Evolutionary conservation across 1,284 basidiomycete genomes (phyloP).

Genomic region (Phenoliferia sp.): DNA sequence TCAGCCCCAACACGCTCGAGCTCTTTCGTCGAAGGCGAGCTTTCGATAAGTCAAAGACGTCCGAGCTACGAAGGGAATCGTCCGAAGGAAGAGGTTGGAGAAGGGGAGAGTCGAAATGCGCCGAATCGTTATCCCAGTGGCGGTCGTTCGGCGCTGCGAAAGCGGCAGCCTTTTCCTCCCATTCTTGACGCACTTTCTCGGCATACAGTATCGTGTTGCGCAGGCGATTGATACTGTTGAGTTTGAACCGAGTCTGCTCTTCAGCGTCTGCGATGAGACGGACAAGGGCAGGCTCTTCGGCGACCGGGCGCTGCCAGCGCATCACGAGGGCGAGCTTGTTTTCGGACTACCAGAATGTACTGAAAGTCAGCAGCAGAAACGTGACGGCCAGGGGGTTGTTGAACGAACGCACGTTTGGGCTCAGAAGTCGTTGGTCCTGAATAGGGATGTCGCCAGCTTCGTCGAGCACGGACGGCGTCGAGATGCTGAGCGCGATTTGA

Average conservation of each 20-base stretch:
- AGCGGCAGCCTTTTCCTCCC: conserved; percentile 79
- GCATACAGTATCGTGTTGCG: conserved; percentile 96
- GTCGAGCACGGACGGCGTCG: conserved; percentile 82
- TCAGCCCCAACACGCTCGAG: conserved; percentile 34
- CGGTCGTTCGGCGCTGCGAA: conserved; percentile 56
- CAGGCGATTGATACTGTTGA: conserved; percentile 91
- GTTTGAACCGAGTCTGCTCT: conserved; percentile 82
- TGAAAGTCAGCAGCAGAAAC: background rate
- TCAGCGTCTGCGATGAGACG: conserved; percentile 81
- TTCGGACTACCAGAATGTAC: conserved; percentile 47
- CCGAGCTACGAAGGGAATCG: conserved; percentile 15
- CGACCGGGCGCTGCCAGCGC: conserved; percentile 75
- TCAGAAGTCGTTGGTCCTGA: conserved; percentile 83
- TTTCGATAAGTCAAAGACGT: conserved; percentile 31
- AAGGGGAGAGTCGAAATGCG: conserved; percentile 46
- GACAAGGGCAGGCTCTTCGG: conserved; percentile 77
- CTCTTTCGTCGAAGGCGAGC: conserved; percentile 23
- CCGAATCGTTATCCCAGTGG: conserved; percentile 48
- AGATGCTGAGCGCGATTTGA: conserved; percentile 71
- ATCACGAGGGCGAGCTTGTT: conserved; percentile 72
- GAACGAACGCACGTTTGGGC: conserved; percentile 42
- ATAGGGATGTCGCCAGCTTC: conserved; percentile 73
- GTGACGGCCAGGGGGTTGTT: too few relatives aligned
- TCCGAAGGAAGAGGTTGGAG: conserved; percentile 22
- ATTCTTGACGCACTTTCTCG: conserved; percentile 94